Conservation (phyloP, 257 asterid genomes). For the Catharanthus roseus region DNA sequence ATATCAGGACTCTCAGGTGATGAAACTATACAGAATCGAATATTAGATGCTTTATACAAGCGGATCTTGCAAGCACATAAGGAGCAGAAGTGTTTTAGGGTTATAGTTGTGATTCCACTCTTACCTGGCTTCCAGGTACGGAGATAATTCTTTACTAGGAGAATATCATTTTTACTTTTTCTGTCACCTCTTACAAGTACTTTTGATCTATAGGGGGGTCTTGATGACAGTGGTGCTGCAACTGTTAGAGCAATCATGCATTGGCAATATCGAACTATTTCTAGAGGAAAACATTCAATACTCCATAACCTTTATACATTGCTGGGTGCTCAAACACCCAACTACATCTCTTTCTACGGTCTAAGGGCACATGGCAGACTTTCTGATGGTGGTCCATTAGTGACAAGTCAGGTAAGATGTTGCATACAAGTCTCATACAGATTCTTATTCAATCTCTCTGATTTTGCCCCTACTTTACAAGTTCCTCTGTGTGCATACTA, state of each 20-base stretch:
- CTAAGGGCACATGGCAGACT: constrained; percentile 76
- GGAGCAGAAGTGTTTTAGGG: constrained; percentile 69
- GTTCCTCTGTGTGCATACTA: neutral
- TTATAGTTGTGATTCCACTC: constrained; percentile 82
- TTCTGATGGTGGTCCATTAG: constrained; percentile 57
- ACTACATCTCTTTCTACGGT: constrained; percentile 83
- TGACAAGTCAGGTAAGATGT: constrained; percentile 75
- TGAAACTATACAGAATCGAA: constrained; percentile 76
- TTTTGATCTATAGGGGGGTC: constrained; percentile 65
- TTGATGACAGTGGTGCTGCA: constrained; percentile 93
- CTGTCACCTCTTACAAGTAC: constrained; percentile 15
- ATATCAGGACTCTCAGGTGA: constrained; percentile 89
- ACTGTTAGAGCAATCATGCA: constrained; percentile 96
- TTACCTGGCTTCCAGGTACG: constrained; percentile 90
- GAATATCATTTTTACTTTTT: constrained; percentile 8
- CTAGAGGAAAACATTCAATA: constrained; percentile 70
- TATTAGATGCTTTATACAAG: constrained; percentile 73
- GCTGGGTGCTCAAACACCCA: constrained; percentile 57
- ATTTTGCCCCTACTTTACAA: neutral
- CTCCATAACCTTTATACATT: constrained; percentile 63
- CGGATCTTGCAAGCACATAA: constrained; percentile 74
- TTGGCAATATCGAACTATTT: constrained; percentile 93
- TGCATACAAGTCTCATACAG: neutral
- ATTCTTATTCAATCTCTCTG: no score
- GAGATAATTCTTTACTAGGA: constrained; percentile 6